Percentiles rank a stretch among this genome's conserved stretches.
Conservation (phyloP, 257 asterid species). For the Anisodus acutangulus region DNA sequence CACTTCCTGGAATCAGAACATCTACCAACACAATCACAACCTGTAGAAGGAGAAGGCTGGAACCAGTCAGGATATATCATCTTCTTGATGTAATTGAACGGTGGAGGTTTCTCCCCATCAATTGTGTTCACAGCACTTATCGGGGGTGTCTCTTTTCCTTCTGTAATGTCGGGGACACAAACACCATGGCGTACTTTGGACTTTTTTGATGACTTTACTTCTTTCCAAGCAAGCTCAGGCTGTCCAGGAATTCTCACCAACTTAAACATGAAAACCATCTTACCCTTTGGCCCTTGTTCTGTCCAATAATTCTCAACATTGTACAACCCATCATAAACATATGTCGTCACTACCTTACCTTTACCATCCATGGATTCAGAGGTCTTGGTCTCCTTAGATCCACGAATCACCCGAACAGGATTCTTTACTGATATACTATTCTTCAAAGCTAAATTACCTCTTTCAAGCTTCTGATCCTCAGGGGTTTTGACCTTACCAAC, state of each 20-base stretch:
- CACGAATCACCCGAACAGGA: constrained; percentile 43
- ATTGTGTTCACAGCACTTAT: constrained; percentile 68
- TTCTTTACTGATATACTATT: constrained; percentile 36
- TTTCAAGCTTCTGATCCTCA: constrained; percentile 38
- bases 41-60: constrained; percentile 51
- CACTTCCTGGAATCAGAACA: constrained; percentile 66
- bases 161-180: constrained; percentile 69
- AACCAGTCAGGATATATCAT: constrained; percentile 69
- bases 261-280: constrained; percentile 40
- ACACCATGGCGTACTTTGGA: constrained; percentile 61
- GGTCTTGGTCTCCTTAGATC: constrained; percentile 15
- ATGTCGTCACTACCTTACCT: constrained; percentile 46
- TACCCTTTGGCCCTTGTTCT: constrained; percentile 26
- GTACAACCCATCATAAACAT: constrained; percentile 46
- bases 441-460: constrained; percentile 41
- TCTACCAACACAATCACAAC: constrained; percentile 74
- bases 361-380: constrained; percentile 52
- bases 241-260: constrained; percentile 41
- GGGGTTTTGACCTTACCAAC: constrained; percentile 27
- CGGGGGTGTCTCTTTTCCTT: constrained; percentile 63
- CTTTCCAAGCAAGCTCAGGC: constrained; percentile 77
- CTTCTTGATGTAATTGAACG: constrained; percentile 58
- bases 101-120: constrained; percentile 58
- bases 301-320: constrained; percentile 38
- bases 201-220: constrained; percentile 58